Evolutionary conservation across 2,329 filamentous ascomycete genomes (phyloP).

Genomic region (Trichophyton verrucosum): DNA sequence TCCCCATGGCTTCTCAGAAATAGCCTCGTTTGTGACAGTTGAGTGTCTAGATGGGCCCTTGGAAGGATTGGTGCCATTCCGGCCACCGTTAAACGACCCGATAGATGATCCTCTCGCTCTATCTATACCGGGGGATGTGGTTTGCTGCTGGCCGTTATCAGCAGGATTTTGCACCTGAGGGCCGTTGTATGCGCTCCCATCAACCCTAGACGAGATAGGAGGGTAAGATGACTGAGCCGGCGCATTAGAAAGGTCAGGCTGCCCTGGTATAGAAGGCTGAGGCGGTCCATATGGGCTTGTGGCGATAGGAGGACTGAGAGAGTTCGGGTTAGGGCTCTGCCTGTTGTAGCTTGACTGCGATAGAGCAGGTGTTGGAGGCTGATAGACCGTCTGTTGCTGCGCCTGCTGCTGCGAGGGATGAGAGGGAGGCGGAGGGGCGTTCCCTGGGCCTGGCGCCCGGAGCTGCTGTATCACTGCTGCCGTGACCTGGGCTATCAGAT

Average conservation of each 20-base stretch:
- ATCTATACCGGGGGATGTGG: not conserved
- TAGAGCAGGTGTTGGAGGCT: conserved; percentile 17
- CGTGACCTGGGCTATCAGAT: conserved; percentile 22
- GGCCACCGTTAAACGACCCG: not conserved
- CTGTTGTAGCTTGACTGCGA: not conserved
- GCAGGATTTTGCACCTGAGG: not conserved
- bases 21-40: conserved; percentile 40
- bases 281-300: not conserved
- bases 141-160: not conserved
- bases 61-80: conserved; percentile 19
- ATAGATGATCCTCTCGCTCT: not conserved
- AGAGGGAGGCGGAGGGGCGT: conserved; percentile 21
- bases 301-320: conserved; percentile 19
- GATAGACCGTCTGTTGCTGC: conserved; percentile 17
- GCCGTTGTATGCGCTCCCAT: conserved; percentile 12
- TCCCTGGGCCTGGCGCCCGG: conserved; percentile 33
- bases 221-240: conserved; percentile 34
- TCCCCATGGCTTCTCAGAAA: conserved; percentile 64
- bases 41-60: conserved; percentile 28
- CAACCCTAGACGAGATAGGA: conserved; percentile 36
- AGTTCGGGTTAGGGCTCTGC: conserved; percentile 23
- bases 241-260: not conserved
- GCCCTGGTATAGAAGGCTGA: not conserved
- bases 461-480: conserved; percentile 36
- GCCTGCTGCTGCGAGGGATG: conserved; percentile 31